Evolutionary conservation across 352 stramenopile genomes (phyloP).

Genomic region (Phytopythium oedochilum): DNA sequence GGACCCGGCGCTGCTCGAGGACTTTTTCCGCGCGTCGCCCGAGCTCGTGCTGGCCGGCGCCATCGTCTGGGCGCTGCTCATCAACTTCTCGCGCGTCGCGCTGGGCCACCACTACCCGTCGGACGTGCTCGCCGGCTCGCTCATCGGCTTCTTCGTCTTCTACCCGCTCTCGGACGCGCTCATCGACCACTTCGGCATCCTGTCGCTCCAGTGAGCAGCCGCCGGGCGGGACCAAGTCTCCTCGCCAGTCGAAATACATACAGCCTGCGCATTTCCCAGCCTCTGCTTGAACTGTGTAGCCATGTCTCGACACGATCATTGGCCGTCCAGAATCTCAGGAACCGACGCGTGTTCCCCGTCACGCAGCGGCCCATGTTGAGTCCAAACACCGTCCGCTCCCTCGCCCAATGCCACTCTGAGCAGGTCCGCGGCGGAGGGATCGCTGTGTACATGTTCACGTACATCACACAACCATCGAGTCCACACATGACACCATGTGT

Average conservation of each 20-base stretch:
- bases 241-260: no score
- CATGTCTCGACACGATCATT: no score
- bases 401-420: neutral
- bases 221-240: no score
- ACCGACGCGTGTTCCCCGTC: no score
- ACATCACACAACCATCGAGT: no score
- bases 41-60: slow-evolving; percentile 21
- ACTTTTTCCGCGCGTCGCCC: slow-evolving; percentile 31
- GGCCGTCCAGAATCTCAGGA: no score
- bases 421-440: neutral
- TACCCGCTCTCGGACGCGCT: slow-evolving; percentile 24
- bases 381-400: neutral
- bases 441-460: no score
- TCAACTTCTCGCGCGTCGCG: slow-evolving; percentile 49
- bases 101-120: slow-evolving; percentile 60
- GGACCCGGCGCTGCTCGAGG: slow-evolving; percentile 19
- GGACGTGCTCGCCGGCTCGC: slow-evolving; percentile 37
- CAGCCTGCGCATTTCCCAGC: no score
- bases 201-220: neutral
- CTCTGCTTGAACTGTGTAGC: no score
- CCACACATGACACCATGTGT: no score
- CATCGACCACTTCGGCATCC: slow-evolving; percentile 17
- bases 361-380: neutral
- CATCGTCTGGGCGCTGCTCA: slow-evolving; percentile 38
- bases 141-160: slow-evolving; percentile 34